Base-by-base conservation (phyloP, 2,329 filamentous ascomycete species). In the Alternaria ethzedia region DNA sequence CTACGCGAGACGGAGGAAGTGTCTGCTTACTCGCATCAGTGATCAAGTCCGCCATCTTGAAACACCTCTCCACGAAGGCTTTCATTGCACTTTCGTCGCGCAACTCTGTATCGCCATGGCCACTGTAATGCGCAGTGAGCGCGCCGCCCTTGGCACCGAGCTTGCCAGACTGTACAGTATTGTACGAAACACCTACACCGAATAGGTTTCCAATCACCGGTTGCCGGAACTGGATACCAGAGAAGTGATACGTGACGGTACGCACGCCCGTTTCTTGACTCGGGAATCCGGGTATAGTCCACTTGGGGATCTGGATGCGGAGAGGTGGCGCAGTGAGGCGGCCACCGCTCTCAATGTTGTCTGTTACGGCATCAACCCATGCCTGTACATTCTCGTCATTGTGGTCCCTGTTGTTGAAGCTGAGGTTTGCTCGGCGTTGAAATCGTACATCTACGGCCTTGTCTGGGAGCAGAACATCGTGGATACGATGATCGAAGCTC, bases 401-500 rank as follows among this genome's bases (percentile, higher is more conserved):
- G 26, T 64, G 36, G 3, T 59, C 57, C 20, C 57, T 52, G 28
- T 36, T 60, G 17, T 47, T 30, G 23, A 75, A 58, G 9, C 55
- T 56, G 17, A 79, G 25, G 5, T 57, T 63, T 21, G 70, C 66
- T 9, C 64, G 60, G 15, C 54, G 62, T 13, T 57, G 44, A 59
- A 79, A 79, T 2, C 72, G 71, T 10, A 80, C 47, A 47, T 80
- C 78, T 5, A 63, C 55, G 5, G 72, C 68, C 49, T 71, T 62
- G 23, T 74, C 67, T 0, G 78, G 78, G 12, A 80, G 70, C 2
- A 79, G 63, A 2, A 78, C 75, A 47, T 78, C 70, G 45, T 75
- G 70, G 5, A 65, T 41, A 4, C 65, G 66, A 28, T 75, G 61
- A 15, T 72, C 63, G 36, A 78, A 69, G 3, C 56, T 64, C 8